Base-by-base conservation (phyloP, 306 rosid genomes). In the Trifolium pratense region DNA sequence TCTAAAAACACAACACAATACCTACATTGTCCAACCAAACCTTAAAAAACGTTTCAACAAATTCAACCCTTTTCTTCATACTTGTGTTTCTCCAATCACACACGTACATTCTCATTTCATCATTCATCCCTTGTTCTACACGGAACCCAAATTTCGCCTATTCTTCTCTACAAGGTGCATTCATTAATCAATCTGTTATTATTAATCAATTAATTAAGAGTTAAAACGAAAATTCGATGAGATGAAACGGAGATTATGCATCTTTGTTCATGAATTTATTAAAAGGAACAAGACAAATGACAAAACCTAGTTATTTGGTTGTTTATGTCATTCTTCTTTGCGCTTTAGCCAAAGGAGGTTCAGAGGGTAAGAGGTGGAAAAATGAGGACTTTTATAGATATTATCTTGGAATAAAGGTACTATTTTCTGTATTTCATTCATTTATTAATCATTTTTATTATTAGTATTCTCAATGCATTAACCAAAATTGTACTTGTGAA, bases 261-360 rank as follows among this genome's bases (percentile, higher is more conserved):
- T 71, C 73, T 55, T 80, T 82, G 11, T 74, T 78, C 43, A 71
- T 76, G 84, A 72, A 67, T 76, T 67, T n/a, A n/a, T n/a, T 18
- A 60, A 62, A 58, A 83, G 81, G 75, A 73, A 62, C 55, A 83
- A 78, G 71, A 78, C 81, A 78, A 77, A 81, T 87, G 78, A 80
- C 78, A 81, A 87, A 77, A 78, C 86, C 78, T 26, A 15, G 80
- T 32, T 79, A 63, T 82, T 79, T 79, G 12, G 80, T 84, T 82
- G 45, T 80, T 70, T 84, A 78, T 34, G 77, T 75, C 67, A 80
- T 82, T 84, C 82, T 92, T 68, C 80, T 90, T 69, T 87, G 82
- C 34, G 86, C 83, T 9, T 67, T 87, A 66, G 83, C 79, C 29
- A 86, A 80, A 4, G 79, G 77, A 23, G 80, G 72, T 29, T 87